These are phyloP conservation scores for Nepenthes alata DNA, from an alignment of 179 eudicot species.

Conservation along the genomic window DNA sequence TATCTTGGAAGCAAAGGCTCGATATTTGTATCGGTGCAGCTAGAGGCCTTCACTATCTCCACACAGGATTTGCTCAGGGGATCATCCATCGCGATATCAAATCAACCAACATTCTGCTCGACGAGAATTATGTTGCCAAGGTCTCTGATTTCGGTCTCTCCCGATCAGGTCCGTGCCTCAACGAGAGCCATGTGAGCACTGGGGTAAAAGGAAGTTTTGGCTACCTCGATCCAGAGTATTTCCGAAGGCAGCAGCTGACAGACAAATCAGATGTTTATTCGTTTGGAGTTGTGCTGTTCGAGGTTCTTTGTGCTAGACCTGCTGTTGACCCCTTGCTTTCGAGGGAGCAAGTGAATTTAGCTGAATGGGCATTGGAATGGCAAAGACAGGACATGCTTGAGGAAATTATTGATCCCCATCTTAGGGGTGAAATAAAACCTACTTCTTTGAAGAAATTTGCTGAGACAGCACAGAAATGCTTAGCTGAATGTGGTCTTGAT, in stretches of 20 bases:
- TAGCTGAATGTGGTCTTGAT: constrained; percentile 70
- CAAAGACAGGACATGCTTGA: constrained; percentile 45
- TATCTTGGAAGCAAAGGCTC: constrained; percentile 83
- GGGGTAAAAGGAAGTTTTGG: constrained; percentile 88
- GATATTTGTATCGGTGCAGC: constrained; percentile 83
- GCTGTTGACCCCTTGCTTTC: constrained; percentile 59
- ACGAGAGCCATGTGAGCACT: constrained; percentile 81
- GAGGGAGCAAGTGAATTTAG: constrained; percentile 70
- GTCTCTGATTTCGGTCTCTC: constrained; percentile 88
- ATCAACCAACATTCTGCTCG: constrained; percentile 73
- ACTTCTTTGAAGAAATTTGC: constrained; percentile 50
- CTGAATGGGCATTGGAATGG: constrained; percentile 72
- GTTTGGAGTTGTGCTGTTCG: constrained; percentile 74
- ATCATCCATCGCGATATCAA: constrained; percentile 80
- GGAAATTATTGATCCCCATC: constrained; percentile 42
- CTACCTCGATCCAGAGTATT: constrained; percentile 77
- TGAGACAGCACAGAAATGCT: constrained; percentile 75
- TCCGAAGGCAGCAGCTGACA: constrained; percentile 69
- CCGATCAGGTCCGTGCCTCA: constrained; percentile 58
- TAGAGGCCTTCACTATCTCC: constrained; percentile 80
- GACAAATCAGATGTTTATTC: constrained; percentile 80
- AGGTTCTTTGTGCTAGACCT: constrained; percentile 77
- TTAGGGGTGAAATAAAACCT: constrained; percentile 38
- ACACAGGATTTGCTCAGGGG: constrained; percentile 75
- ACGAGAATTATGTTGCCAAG: constrained; percentile 59